Evolutionary conservation across 78 protist genomes (phyloP).

Genomic region (Dictyostelium intermedium): DNA sequence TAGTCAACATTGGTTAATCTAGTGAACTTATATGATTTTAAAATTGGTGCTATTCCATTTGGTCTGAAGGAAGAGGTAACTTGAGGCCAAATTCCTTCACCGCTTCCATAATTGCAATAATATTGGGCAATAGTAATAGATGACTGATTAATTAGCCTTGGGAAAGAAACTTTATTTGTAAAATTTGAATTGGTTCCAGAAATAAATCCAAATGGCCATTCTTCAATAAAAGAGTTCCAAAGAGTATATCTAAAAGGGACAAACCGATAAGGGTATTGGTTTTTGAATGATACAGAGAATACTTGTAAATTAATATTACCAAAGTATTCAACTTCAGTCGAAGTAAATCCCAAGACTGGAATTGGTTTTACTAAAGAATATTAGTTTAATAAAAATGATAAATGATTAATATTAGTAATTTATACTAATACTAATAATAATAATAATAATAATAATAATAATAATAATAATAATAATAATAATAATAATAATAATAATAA

Average conservation of each 20-base stretch:
- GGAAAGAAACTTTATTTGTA: neutral
- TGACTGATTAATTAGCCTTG: neutral
- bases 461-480: too few species aligned
- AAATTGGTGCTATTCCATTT: neutral
- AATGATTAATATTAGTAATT: too few species aligned
- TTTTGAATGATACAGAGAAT: neutral
- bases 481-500: too few species aligned
- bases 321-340: too few species aligned
- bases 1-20: neutral
- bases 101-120: too few species aligned
- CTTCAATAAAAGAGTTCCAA: neutral
- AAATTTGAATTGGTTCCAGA: neutral
- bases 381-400: too few species aligned
- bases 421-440: too few species aligned
- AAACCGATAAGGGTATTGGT: neutral
- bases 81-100: too few species aligned
- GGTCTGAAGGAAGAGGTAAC: neutral
- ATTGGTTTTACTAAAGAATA: neutral
- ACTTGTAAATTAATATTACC: too few species aligned
- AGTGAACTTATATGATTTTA: neutral
- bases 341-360: too few species aligned
- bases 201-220: neutral
- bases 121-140: neutral
- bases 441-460: too few species aligned
- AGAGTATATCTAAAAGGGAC: neutral